Evolutionary conservation across 257 asterid genomes (phyloP).

Genomic region (Solanum habrochaites): DNA sequence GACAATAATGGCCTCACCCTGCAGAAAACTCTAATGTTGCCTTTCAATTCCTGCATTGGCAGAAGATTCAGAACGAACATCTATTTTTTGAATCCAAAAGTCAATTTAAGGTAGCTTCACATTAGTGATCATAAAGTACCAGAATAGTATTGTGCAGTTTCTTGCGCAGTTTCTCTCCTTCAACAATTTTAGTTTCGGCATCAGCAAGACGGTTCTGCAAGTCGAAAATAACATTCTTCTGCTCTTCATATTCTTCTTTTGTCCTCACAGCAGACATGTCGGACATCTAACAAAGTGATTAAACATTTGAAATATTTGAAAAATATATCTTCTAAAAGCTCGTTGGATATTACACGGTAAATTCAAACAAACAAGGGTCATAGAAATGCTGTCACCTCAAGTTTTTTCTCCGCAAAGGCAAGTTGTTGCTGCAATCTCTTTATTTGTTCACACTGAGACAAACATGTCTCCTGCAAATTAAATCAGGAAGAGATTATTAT

Average conservation of each 20-base stretch:
- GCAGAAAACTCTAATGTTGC: slow-evolving; percentile 89
- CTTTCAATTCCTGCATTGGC: slow-evolving; percentile 69
- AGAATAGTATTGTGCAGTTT: slow-evolving; percentile 84
- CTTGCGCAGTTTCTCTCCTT: slow-evolving; percentile 81
- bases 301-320: background rate
- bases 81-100: background rate
- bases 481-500: background rate
- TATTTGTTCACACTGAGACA: slow-evolving; percentile 55
- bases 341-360: background rate
- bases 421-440: slow-evolving; percentile 59
- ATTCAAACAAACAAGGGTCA: background rate
- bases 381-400: slow-evolving; percentile 29
- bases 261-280: slow-evolving; percentile 56
- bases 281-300: slow-evolving; percentile 37
- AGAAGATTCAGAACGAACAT: background rate
- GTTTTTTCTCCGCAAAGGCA: slow-evolving; percentile 46
- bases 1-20: slow-evolving; percentile 76
- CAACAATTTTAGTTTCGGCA: slow-evolving; percentile 64
- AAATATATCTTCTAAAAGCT: background rate
- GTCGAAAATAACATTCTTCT: slow-evolving; percentile 31
- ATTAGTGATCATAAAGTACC: slow-evolving; percentile 22
- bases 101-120: background rate
- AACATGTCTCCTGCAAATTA: slow-evolving; percentile 50
- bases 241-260: slow-evolving; percentile 59
- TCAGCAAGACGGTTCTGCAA: slow-evolving; percentile 58